Base-by-base conservation (phyloP, 495 filamentous ascomycete genomes). In the Podospora sp. region DNA sequence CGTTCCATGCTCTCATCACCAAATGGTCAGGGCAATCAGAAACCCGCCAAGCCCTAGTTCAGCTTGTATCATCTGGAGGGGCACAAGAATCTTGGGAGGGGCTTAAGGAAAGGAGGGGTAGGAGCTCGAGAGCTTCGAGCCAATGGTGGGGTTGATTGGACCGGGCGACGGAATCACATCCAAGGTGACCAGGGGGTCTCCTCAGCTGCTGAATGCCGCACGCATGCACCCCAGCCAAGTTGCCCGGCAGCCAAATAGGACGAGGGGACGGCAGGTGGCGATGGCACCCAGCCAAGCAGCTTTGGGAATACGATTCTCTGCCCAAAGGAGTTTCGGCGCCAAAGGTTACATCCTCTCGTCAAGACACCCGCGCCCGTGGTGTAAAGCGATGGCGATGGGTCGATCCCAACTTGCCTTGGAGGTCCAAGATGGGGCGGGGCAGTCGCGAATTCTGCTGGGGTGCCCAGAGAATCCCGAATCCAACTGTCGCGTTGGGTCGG, bases 51-150 rank as follows among this genome's bases (percentile, higher is more conserved):
- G 63, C 6, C 52, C 52, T 27, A 20, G 63, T 58, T 65, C 63
- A 65, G 63, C 63, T 65, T 65, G 63, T 56, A 49, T 57, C 63
- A 65, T 65, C 52, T 63, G 61, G 61, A 22, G 46, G 61, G 61
- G 25, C 33, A 62, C 6, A 26, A 20, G 36, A 14, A 46, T 11
- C 40, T 18, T 18, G 35, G 22, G 60, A 35, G 22, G 46, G 63
- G 63, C 63, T 56, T 51, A 20, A 26, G 9, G 63, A 50, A 56
- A 35, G 51, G 63, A 65, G 63, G 63, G 63, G 52, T 58, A n/a
- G 35, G 20, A 65, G 52, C 36, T 35, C 20, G 51, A 57, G 63
- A 26, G 29, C 63, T 57, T 25, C 24, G 60, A 40, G 35, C 60
- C 25, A 62, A 26, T 49, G 33, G 24, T 8, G 29, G 35, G 40